Conservation (phyloP, 2,329 filamentous ascomycete species). For the Colletotrichum sp. region DNA sequence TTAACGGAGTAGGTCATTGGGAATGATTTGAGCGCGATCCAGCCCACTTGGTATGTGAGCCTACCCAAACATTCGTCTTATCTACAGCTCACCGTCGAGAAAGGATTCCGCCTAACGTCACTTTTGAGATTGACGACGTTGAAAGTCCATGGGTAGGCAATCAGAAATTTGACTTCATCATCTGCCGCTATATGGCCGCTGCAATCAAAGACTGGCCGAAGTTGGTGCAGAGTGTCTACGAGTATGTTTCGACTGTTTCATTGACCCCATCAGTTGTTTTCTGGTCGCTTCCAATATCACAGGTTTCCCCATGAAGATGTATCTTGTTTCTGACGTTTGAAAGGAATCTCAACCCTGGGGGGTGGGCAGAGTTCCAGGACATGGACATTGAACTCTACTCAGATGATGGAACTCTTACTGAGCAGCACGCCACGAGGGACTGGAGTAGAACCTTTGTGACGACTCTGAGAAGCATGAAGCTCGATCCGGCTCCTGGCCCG, state of each 20-base stretch:
- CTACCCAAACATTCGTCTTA: no score
- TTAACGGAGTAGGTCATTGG: conserved; percentile 37
- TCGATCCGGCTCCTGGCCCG: conserved; percentile 24
- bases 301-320: background rate
- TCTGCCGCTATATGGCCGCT: conserved; percentile 36
- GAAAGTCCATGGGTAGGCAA: conserved; percentile 30
- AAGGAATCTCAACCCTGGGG: conserved; percentile 38
- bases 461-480: conserved; percentile 28
- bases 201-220: conserved; percentile 36
- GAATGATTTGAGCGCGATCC: conserved; percentile 34
- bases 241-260: conserved; percentile 11
- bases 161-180: conserved; percentile 38
- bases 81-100: background rate
- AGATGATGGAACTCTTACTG: conserved; percentile 25
- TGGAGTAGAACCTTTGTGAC: conserved; percentile 26
- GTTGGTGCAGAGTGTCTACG: conserved; percentile 26
- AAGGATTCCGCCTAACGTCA: conserved; percentile 36
- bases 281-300: background rate
- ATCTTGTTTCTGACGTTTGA: background rate
- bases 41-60: conserved; percentile 28
- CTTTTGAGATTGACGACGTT: conserved; percentile 40
- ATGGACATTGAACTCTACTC: conserved; percentile 22
- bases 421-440: background rate
- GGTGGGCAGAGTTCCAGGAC: conserved; percentile 32
- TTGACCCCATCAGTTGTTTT: background rate